Percentiles rank a stretch among this genome's conserved stretches.
Evolutionary conservation across 2,329 filamentous ascomycete genomes (phyloP).

Genomic region (Cercospora beticola): DNA sequence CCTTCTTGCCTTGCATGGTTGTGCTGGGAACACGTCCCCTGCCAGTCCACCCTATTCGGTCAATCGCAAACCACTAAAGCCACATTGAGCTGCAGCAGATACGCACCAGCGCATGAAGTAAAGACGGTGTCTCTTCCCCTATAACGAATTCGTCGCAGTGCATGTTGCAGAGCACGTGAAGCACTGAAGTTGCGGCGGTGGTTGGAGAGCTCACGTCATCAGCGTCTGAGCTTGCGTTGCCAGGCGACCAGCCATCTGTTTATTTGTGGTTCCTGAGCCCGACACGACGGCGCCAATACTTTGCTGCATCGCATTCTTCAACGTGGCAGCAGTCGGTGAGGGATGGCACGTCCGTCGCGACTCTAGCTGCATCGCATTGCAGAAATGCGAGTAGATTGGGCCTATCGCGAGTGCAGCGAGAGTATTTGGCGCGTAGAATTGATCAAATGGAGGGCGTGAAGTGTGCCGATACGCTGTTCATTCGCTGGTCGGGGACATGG

Average conservation of each 20-base stretch:
- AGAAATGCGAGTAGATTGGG: not conserved
- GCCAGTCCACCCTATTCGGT: not conserved
- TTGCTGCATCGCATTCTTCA: not conserved
- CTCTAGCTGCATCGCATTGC: not conserved
- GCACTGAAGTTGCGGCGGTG: not conserved
- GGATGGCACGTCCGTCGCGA: not conserved
- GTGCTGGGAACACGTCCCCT: not conserved
- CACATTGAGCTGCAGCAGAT: not conserved
- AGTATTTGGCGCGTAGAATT: not conserved
- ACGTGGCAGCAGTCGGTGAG: constrained; percentile 1
- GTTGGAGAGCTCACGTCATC: not conserved
- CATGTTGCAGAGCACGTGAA: not conserved
- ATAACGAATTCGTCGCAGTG: not conserved
- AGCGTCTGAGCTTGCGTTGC: not conserved
- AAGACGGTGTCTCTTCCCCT: not conserved
- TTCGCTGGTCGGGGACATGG: not conserved
- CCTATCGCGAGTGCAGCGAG: not conserved
- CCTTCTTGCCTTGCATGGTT: not conserved
- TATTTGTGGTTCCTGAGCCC: not conserved
- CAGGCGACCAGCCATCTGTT: not conserved
- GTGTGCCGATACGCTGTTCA: not conserved
- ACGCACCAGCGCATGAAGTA: not conserved
- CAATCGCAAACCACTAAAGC: not conserved
- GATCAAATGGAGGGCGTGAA: not conserved
- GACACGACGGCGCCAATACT: not conserved